Evolutionary conservation across 2,329 filamentous ascomycete species (phyloP), one percentile per base, ranked within the genome.

Genomic region (Pseudogymnoascus sp.): DNA sequence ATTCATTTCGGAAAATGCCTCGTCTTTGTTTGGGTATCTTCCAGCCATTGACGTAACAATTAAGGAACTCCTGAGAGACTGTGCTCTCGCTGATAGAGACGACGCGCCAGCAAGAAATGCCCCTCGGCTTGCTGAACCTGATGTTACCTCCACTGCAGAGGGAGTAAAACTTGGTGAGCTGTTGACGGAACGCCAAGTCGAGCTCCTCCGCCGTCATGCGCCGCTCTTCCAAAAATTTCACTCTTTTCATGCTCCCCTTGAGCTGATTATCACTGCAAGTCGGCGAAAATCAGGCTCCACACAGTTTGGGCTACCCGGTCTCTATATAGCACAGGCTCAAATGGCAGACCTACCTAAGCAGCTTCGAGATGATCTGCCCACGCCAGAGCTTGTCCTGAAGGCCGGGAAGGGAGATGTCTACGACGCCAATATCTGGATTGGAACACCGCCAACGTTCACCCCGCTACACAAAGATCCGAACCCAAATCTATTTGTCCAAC

Each of bases 381-480:
- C 82, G 0, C 93, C 92, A 0, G 73, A 79, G 0, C 71, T 93
- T 3, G 85, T 96, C 3, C 28, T 23, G 34, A 73, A 78, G 6
- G 82, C 85, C 1, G 90, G 90, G 0, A 89, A 84, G 69, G 92
- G 91, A 2, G 93, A 97, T 73, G 77, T 97, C n/a, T 97, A 98
- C 73, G 85, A 83, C 70, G 88, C 89, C 0, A 96, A 90, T 69
- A 79, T 98, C 48, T 99, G 93, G 93, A 82, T 98, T 11, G 95
- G 95, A 0, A 80, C 88, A 13, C 86, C 92, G 41, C 92, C 92
- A 0, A 97, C 93, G 0, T 92, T 92, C 70, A 97, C 95, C 0
- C 92, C 95, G 3, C 79, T 96, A 2, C 95, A 99, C 75, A 85
- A 90, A 63, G 95, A 99, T 71, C 95, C 95, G 0, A 98, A 98